phyloP scores from a whole-genome alignment of 2,329 filamentous ascomycete genomes.

The Exophiala sp. region DNA sequence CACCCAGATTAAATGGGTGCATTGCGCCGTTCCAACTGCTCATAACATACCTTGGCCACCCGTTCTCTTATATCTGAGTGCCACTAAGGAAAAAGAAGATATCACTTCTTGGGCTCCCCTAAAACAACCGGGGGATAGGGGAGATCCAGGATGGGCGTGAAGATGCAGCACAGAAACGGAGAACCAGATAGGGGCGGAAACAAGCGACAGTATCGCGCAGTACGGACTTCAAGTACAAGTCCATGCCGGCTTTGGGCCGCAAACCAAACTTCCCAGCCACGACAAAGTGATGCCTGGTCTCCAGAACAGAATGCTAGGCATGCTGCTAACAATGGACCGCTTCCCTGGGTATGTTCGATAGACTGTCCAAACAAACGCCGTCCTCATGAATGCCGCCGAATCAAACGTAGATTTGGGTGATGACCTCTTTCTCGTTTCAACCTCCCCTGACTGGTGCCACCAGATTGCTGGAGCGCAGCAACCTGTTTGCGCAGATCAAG shows the following conservation, averaged over 20 bases:
- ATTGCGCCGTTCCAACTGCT: no score
- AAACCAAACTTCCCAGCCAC: background rate
- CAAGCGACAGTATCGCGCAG: background rate
- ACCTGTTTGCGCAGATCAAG: constrained; percentile 46
- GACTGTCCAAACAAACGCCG: constrained; percentile 16
- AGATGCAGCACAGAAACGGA: no score
- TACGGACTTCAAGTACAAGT: background rate
- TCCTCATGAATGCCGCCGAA: constrained; percentile 17
- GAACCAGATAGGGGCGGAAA: background rate
- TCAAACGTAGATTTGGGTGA: constrained; percentile 1
- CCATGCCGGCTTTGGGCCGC: background rate
- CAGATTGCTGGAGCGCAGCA: constrained; percentile 35
- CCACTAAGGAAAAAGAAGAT: no score
- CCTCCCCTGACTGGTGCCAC: constrained; percentile 26
- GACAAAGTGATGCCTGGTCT: background rate
- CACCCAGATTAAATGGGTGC: no score
- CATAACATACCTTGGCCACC: no score
- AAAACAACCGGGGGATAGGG: no score
- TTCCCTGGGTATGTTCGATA: constrained; percentile 19
- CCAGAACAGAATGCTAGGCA: constrained; percentile 3
- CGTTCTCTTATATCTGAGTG: no score
- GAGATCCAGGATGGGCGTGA: no score
- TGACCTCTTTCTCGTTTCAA: constrained; percentile 10
- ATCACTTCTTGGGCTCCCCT: no score
- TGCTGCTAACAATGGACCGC: constrained; percentile 20